Evolutionary conservation across 495 filamentous ascomycete species (phyloP), one percentile per base, ranked within the genome.

Genomic region (Penicillium arizonense): DNA sequence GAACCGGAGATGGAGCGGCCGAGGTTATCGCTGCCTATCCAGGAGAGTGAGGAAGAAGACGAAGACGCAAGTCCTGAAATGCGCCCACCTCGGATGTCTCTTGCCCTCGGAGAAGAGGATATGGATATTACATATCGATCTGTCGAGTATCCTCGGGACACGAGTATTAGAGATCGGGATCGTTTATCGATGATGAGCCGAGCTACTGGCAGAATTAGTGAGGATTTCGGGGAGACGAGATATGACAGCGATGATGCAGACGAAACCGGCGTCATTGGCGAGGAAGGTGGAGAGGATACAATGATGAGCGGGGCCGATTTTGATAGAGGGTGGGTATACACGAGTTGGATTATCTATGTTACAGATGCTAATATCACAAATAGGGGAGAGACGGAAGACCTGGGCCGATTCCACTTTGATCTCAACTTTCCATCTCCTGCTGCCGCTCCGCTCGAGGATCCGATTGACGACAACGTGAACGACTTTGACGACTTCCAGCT

Each of bases 21-120:
- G 3, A 77, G 86, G 9, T 72, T 91, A 18, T 89, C 88, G 11
- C 73, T 94, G 43, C 83, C 86, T 12, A 65, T 91, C n/a, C 85
- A 84, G 20, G 78, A 77, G 26, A 69, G 69, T 7, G 65, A 63
- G 5, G 82, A 86, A 24, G 84, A 81, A 49, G 80, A 77, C 9
- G 60, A 61, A 3, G 61, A 66, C 3, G 50, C 54, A 18, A 78
- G 74, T 50, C 73, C 75, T 5, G 67, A 79, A 30, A 71, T 83
- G 44, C 74, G 76, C 14, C 84, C 87, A 8, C 86, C 88, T 37
- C 76, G 77, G 48, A 61, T 78, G 38, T 86, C 84, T 43, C 72
- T 83, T 34, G 77, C 80, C 5, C 68, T 89, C 34, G 87, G 87
- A 26, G 85, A 88, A 28, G 86, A 87, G 30, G 83, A 89, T 54